A percentile compares a stretch with the other conserved stretches of the same genome.
phyloP scores from a whole-genome alignment of 2,329 filamentous ascomycete genomes.

The Paraconiothyrium sp. region DNA sequence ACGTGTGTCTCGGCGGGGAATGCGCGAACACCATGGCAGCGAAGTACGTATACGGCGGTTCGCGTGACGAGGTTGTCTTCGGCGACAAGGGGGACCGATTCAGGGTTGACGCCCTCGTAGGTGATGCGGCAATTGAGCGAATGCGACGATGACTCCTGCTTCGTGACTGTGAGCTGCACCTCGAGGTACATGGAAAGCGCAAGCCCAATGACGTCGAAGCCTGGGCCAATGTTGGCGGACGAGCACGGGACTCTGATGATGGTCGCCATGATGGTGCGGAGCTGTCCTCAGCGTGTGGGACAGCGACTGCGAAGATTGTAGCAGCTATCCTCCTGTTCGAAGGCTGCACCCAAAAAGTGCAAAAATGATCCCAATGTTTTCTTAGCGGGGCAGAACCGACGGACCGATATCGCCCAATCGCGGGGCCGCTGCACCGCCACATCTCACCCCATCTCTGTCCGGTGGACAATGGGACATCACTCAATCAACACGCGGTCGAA shows the following conservation, averaged over 20 bases:
- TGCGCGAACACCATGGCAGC: constrained; percentile 85
- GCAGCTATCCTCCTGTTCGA: not conserved
- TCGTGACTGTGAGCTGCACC: constrained; percentile 78
- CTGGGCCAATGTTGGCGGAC: constrained; percentile 94
- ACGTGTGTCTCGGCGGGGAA: constrained; percentile 88
- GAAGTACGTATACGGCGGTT: constrained; percentile 91
- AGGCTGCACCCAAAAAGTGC: constrained; percentile 2
- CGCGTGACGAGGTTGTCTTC: constrained; percentile 92
- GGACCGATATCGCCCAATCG: constrained; percentile 18
- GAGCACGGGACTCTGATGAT: constrained; percentile 90
- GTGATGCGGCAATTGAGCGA: constrained; percentile 88
- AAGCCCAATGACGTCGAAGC: constrained; percentile 97
- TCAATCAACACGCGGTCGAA: not conserved
- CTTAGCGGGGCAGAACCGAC: constrained; percentile 8
- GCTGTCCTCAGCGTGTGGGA: constrained; percentile 7
- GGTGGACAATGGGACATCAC: not conserved
- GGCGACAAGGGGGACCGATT: constrained; percentile 82
- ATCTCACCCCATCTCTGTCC: not conserved
- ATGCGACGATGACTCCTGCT: constrained; percentile 60
- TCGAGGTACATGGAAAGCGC: constrained; percentile 95
- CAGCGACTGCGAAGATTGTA: constrained; percentile 1
- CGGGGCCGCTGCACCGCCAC: constrained; percentile 13
- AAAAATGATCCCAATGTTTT: constrained; percentile 12
- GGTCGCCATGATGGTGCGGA: constrained; percentile 38
- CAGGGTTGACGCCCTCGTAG: constrained; percentile 85